Conservation (phyloP, 495 filamentous ascomycete species). For the Xylaria acuta region DNA sequence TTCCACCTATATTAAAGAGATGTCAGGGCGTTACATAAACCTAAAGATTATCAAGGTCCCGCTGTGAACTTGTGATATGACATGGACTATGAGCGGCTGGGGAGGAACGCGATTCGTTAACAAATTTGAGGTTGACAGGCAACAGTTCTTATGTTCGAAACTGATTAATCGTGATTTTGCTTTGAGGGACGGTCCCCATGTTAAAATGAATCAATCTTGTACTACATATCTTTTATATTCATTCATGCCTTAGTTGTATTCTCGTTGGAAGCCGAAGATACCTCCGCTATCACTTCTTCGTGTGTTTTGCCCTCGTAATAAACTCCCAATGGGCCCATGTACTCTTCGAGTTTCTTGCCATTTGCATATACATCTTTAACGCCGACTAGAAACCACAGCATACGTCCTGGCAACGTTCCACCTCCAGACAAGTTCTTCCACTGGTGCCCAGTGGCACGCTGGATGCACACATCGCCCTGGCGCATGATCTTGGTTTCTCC, state of each 20-base stretch:
- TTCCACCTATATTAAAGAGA: background rate
- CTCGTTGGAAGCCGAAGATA: background rate
- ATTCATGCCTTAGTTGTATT: background rate
- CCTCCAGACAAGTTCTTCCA: conserved; percentile 61
- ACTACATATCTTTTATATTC: background rate
- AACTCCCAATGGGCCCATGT: background rate
- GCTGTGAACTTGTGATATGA: background rate
- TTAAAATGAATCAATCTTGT: too few relatives aligned
- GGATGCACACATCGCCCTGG: conserved; percentile 61
- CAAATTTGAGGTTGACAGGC: background rate
- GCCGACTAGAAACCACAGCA: conserved; percentile 61
- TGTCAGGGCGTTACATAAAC: background rate
- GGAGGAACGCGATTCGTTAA: background rate
- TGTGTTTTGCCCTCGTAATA: background rate
- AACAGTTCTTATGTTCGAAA: background rate
- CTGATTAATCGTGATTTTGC: too few relatives aligned
- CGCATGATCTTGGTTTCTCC: conserved; percentile 59
- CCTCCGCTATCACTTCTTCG: background rate
- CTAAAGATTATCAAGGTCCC: background rate
- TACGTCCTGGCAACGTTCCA: conserved; percentile 56
- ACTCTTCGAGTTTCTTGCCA: conserved; percentile 11
- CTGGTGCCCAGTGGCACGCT: conserved; percentile 65
- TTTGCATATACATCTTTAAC: conserved; percentile 2
- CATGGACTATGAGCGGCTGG: background rate
- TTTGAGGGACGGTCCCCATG: too few relatives aligned